Percentiles rank a stretch among this genome's conserved stretches.
Evolutionary conservation across 192 early-diverging fungal genomes (phyloP).

Genomic region (Mycoemilia scoparia): DNA sequence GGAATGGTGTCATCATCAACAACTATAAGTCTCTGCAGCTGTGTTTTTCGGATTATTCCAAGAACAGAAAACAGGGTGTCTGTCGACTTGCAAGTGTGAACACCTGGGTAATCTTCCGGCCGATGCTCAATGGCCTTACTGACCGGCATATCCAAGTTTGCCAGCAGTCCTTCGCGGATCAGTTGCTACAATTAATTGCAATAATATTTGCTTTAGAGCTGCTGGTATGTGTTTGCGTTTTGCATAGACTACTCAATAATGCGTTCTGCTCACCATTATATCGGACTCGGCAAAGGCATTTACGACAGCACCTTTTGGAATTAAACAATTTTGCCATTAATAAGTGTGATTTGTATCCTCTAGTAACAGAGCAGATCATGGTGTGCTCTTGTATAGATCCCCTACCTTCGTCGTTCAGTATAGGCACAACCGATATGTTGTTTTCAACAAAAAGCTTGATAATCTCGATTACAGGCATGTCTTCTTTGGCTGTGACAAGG

Average conservation of each 20-base stretch:
- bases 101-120: constrained; percentile 82
- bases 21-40: constrained; percentile 82
- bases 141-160: constrained; percentile 70
- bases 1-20: constrained; percentile 64
- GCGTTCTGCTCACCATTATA: constrained; percentile 50
- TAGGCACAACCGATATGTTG: constrained; percentile 82
- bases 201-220: no score
- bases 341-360: neutral
- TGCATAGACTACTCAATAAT: constrained; percentile 1
- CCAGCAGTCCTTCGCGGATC: constrained; percentile 28
- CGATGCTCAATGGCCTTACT: constrained; percentile 64
- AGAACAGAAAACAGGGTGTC: constrained; percentile 81
- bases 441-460: constrained; percentile 83
- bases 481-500: constrained; percentile 58
- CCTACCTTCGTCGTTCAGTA: constrained; percentile 64
- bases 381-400: no score
- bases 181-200: no score
- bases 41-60: constrained; percentile 67
- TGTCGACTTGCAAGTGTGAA: constrained; percentile 73
- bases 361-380: no score
- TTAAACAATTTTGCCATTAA: neutral
- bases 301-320: constrained; percentile 58
- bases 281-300: constrained; percentile 96
- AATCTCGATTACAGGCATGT: constrained; percentile 70
- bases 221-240: neutral